Evolutionary conservation across 371 early-diverging fungal species (phyloP).

Genomic region (Lichtheimia ornata): DNA sequence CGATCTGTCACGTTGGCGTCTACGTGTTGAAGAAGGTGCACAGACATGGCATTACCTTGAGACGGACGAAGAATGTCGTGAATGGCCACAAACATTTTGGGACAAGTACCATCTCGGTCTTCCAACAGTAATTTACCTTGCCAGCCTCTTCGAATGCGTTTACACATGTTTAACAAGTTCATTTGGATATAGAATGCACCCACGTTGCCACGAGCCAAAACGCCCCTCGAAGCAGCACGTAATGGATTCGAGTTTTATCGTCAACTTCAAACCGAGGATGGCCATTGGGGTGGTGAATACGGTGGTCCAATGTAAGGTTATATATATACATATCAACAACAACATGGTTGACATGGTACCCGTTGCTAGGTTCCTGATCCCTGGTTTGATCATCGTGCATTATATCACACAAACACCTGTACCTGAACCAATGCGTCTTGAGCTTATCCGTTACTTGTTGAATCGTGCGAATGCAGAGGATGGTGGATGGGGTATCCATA

Average conservation of each 20-base stretch:
- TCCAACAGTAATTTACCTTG: slow-evolving; percentile 47
- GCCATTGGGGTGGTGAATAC: slow-evolving; percentile 97
- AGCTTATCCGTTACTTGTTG: slow-evolving; percentile 88
- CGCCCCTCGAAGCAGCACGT: slow-evolving; percentile 79
- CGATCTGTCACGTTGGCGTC: slow-evolving; percentile 78
- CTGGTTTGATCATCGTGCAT: slow-evolving; percentile 84
- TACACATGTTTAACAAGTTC: too few relatives aligned
- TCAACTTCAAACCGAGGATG: slow-evolving; percentile 90
- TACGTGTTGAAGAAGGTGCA: slow-evolving; percentile 79
- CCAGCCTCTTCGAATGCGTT: not conserved
- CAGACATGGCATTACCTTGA: slow-evolving; percentile 93
- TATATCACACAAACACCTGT: slow-evolving; percentile 80
- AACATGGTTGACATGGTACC: not conserved
- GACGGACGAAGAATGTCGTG: slow-evolving; percentile 60
- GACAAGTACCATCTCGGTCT: slow-evolving; percentile 94
- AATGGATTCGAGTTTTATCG: slow-evolving; percentile 89
- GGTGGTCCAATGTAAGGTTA: slow-evolving; percentile 85
- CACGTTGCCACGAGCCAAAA: slow-evolving; percentile 49
- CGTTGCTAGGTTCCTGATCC: slow-evolving; percentile 74
- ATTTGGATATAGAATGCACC: slow-evolving; percentile 47
- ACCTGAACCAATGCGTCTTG: slow-evolving; percentile 62
- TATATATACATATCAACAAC: not conserved
- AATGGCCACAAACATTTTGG: slow-evolving; percentile 74
- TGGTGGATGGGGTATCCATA: slow-evolving; percentile 98
- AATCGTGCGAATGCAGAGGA: slow-evolving; percentile 80